A percentile compares a stretch with the other conserved stretches of the same genome.
These are phyloP conservation scores for Salicornia ramosissima DNA, from an alignment of 148 eudicot genomes.

Conservation along the genomic window DNA sequence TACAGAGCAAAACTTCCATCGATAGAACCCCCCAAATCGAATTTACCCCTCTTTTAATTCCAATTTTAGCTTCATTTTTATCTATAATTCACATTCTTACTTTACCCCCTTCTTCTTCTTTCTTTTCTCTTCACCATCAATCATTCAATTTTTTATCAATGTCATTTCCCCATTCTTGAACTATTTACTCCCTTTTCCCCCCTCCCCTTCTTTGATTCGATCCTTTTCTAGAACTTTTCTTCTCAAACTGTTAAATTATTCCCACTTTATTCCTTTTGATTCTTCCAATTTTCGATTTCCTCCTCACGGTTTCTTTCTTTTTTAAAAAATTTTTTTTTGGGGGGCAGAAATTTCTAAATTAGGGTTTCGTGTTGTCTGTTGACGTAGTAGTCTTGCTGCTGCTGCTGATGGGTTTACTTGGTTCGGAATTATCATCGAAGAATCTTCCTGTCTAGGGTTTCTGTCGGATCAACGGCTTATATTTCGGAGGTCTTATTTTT, in stretches of 20 bases:
- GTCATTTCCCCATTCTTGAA: no score
- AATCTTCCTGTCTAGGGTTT: slow-evolving; percentile 22
- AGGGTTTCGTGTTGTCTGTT: slow-evolving; percentile 21
- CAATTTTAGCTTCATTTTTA: no score
- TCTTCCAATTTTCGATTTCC: slow-evolving; percentile 7
- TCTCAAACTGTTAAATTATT: slow-evolving; percentile 22
- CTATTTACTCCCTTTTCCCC: no score
- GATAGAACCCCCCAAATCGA: no score
- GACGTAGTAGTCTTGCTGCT: background rate
- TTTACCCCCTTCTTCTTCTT: no score
- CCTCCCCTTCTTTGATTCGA: background rate
- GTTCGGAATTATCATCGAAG: background rate
- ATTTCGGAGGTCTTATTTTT: slow-evolving; percentile 14
- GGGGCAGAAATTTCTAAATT: slow-evolving; percentile 5
- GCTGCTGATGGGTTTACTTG: background rate
- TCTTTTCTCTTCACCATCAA: no score
- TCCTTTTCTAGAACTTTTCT: background rate
- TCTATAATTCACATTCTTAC: no score
- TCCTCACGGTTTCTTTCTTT: background rate
- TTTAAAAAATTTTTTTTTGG: background rate
- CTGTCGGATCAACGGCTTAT: background rate
- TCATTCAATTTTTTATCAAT: no score
- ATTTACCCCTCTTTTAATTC: no score
- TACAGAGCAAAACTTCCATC: no score
- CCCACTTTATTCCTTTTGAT: slow-evolving; percentile 5